Evolutionary conservation across 345 rosid genomes (phyloP).

Genomic region (Eucalyptus pauciflora): DNA sequence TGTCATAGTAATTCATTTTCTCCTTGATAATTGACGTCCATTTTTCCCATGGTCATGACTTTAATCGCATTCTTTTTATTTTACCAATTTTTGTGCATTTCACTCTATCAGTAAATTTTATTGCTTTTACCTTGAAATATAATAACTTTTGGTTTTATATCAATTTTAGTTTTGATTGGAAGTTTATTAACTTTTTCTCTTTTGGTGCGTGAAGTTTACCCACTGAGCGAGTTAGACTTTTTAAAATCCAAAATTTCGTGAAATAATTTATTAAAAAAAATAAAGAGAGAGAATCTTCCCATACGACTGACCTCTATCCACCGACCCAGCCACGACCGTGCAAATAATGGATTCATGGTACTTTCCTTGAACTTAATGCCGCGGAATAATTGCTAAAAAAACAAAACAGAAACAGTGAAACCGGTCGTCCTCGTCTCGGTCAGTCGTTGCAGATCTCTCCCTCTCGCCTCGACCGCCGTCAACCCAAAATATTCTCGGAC

Average conservation of each 20-base stretch:
- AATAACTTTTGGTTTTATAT: background rate
- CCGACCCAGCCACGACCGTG: background rate
- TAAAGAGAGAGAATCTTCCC: no score
- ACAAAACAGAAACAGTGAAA: fast-evolving
- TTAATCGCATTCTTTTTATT: fast-evolving
- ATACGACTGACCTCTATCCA: no score
- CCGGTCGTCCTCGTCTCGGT: no score
- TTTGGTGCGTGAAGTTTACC: background rate
- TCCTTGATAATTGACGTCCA: background rate
- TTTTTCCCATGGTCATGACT: background rate
- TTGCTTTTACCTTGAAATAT: background rate
- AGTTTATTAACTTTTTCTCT: background rate
- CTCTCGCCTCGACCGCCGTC: no score
- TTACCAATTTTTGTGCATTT: background rate
- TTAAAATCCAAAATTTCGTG: background rate
- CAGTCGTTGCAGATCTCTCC: no score
- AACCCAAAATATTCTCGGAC: fast-evolving
- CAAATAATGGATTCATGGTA: background rate
- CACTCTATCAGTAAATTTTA: background rate
- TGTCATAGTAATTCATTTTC: background rate
- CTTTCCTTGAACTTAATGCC: no score
- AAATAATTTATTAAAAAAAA: no score
- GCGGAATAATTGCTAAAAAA: no score
- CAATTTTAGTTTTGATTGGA: background rate
- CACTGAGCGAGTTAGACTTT: background rate